Evolutionary conservation across 306 rosid genomes (phyloP).

Genomic region (Cucumis hystrix): DNA sequence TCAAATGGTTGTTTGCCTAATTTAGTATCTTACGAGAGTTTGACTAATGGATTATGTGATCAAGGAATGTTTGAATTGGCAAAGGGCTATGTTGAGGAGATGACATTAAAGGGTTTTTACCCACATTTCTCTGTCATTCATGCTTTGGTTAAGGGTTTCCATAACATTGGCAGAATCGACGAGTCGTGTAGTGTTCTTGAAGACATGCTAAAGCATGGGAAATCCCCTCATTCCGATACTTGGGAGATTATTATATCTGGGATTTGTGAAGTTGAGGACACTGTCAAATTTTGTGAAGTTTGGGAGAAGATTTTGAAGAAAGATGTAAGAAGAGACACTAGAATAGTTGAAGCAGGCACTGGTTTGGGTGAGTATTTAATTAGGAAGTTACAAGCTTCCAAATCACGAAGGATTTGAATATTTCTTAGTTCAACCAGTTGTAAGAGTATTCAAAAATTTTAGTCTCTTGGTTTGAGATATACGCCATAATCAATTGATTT

Average conservation of each 20-base stretch:
- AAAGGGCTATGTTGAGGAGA: constrained; percentile 30
- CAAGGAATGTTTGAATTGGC: constrained; percentile 68
- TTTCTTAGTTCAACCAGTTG: too few relatives aligned
- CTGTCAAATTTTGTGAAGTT: constrained; percentile 16
- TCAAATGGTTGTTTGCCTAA: constrained; percentile 68
- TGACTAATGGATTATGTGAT: constrained; percentile 50
- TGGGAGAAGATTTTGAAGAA: constrained; percentile 34
- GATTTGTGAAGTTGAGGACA: constrained; percentile 45
- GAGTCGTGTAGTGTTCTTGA: constrained; percentile 52
- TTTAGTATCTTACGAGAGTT: constrained; percentile 55
- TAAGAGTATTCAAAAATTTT: too few relatives aligned
- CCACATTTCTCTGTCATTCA: constrained; percentile 59
- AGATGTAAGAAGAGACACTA: constrained; percentile 36
- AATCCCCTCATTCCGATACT: constrained; percentile 54
- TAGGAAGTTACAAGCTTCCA: constrained; percentile 24
- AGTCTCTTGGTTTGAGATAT: too few relatives aligned
- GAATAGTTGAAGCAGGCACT: constrained; percentile 48
- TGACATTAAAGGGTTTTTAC: constrained; percentile 50
- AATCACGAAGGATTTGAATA: constrained; percentile 10
- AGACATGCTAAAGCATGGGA: constrained; percentile 37
- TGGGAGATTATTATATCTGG: constrained; percentile 46
- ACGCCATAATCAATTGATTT: too few relatives aligned
- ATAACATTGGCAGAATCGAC: constrained; percentile 56
- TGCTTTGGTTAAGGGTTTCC: constrained; percentile 47
- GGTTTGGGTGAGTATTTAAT: constrained; percentile 61